phyloP scores from a whole-genome alignment of 2,329 filamentous ascomycete species.

The Ophiocordyceps camponoti-rufipedis region DNA sequence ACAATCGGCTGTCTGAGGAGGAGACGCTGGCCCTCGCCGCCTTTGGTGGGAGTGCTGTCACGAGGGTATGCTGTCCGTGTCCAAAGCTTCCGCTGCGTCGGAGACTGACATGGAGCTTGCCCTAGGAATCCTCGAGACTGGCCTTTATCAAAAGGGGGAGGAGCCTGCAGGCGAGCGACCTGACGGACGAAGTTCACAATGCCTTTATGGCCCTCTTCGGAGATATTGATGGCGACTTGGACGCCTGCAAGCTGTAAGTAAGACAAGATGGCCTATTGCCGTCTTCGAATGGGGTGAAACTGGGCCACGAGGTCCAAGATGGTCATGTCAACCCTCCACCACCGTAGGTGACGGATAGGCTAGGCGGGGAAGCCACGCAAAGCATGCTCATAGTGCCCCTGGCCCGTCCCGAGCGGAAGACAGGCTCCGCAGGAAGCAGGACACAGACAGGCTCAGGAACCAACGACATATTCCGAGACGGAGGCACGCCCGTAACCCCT shows the following conservation, averaged over 20 bases:
- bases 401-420: no score
- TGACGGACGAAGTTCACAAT: slow-evolving; percentile 75
- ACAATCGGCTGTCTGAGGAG: slow-evolving; percentile 24
- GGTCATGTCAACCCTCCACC: no score
- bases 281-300: no score
- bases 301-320: no score
- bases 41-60: slow-evolving; percentile 74
- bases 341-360: no score
- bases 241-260: slow-evolving; percentile 16
- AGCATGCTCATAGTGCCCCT: no score
- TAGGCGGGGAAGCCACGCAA: no score
- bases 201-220: slow-evolving; percentile 71
- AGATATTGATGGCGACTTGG: slow-evolving; percentile 33
- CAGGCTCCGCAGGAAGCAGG: no score
- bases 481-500: no score
- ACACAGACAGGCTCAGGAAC: no score
- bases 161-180: slow-evolving; percentile 77
- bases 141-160: slow-evolving; percentile 77
- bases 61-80: slow-evolving; percentile 36
- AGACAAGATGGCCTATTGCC: neutral
- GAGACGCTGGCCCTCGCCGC: slow-evolving; percentile 61
- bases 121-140: slow-evolving; percentile 60
- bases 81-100: no score
- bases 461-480: no score
- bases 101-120: neutral